Evolutionary conservation across 2,329 filamentous ascomycete species (phyloP), one percentile per base, ranked within the genome.

Genomic region (Arthroderma sp.): DNA sequence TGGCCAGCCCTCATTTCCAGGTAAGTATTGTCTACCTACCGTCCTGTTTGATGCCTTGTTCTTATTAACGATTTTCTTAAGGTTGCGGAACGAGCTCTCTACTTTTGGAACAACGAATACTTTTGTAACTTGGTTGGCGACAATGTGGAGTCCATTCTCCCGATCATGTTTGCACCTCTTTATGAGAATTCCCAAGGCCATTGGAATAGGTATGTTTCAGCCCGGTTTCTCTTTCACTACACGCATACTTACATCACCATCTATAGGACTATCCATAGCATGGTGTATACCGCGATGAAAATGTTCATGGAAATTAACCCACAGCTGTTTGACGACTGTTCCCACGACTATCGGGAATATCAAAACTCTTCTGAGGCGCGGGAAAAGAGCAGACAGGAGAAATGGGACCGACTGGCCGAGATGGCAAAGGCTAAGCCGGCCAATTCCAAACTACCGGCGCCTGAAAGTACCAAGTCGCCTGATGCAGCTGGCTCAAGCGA

Each of bases 21-120:
- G 81, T 81, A 70, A 47, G 73, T 63, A 21, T 28, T 8, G 13
- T 19, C 38, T 44, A 17, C 13, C 51, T 57, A 56, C 21, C 13
- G 23, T 31, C 33, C n/a, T 1, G 31, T 21, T 51, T n/a, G 52
- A 19, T 8, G 56, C 60, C 13, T 8, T 33, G 44, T 28, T 25
- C 19, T 54, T 61, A 52, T 60, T 65, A 61, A 62, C 60, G 56
- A 4, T 57, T 41, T n/a, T 23, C 39, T 25, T 35, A 61, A 83
- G 81, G 93, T 98, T 59, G 93, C 93, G 17, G 93, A 98, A 75
- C 84, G 93, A 63, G 93, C 93, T 4, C 80, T 98, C 28, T 98
- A 98, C 76, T 98, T 98, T 77, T 98, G 93, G 93, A 98, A 98
- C 79, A 98, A 98, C 69, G 93, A 98, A 72, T 98, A 98, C 72